Evolutionary conservation across 2,329 filamentous ascomycete genomes (phyloP).

Genomic region (Scedosporium aurantiacum): DNA sequence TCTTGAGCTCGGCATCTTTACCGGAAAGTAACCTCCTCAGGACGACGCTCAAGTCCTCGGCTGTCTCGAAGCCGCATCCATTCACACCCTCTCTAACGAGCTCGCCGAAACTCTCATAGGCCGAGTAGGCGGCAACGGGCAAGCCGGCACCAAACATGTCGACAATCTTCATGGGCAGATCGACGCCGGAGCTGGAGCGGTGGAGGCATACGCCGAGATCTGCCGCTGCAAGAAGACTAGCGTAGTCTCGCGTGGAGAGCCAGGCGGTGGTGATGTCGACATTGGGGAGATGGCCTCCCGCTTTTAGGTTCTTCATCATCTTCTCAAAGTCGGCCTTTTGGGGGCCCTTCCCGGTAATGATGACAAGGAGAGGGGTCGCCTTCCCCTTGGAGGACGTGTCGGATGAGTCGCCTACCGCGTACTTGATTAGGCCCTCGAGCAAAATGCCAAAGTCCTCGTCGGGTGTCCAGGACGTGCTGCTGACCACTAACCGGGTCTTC

Average conservation of each 20-base stretch:
- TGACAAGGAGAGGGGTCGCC: constrained; percentile 50
- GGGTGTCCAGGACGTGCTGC: constrained; percentile 92
- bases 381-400: constrained; percentile 26
- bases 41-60: constrained; percentile 51
- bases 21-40: constrained; percentile 53
- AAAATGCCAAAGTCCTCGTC: constrained; percentile 92
- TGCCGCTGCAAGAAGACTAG: constrained; percentile 68
- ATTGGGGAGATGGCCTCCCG: constrained; percentile 52
- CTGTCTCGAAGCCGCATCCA: constrained; percentile 71
- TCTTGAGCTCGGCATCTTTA: constrained; percentile 38
- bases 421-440: constrained; percentile 67
- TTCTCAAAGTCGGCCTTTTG: constrained; percentile 66
- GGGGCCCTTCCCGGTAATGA: constrained; percentile 92
- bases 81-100: constrained; percentile 82
- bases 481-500: constrained; percentile 62
- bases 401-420: constrained; percentile 40
- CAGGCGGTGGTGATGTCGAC: constrained; percentile 72
- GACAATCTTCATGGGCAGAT: constrained; percentile 97
- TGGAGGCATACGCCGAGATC: constrained; percentile 88
- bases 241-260: constrained; percentile 77
- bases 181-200: constrained; percentile 86
- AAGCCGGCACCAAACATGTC: constrained; percentile 97
- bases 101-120: constrained; percentile 81
- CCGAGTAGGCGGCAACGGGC: constrained; percentile 76
- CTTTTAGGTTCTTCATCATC: constrained; percentile 50